A percentile compares a stretch with the other conserved stretches of the same genome.
These are phyloP conservation scores for Globisporangium spinosum DNA, from an alignment of 352 stramenopile genomes.

Conservation along the genomic window DNA sequence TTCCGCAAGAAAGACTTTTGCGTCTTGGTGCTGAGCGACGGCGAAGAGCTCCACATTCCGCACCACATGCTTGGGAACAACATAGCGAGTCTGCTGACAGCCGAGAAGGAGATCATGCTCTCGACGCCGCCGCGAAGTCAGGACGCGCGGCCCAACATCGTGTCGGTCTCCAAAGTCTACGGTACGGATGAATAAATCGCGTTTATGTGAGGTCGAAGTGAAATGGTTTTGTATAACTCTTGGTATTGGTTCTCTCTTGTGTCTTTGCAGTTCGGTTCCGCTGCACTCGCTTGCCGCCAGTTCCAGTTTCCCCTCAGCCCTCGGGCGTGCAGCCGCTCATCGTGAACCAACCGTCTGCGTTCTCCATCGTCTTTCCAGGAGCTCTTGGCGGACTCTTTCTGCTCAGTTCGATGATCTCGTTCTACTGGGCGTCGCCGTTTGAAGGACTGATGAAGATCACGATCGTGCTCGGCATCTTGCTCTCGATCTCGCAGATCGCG, in stretches of 20 bases:
- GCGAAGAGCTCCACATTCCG: conserved; percentile 66
- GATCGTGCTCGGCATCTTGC: conserved; percentile 70
- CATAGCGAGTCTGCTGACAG: conserved; percentile 31
- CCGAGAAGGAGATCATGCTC: conserved; percentile 51
- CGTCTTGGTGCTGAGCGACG: conserved; percentile 65
- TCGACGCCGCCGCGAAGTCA: conserved; percentile 48
- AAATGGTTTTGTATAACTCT: background rate
- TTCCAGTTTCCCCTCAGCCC: conserved; percentile 37
- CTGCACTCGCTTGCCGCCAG: conserved; percentile 34
- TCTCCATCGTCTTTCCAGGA: conserved; percentile 65
- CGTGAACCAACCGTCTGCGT: conserved; percentile 42
- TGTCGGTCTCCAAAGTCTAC: conserved; percentile 50
- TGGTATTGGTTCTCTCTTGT: background rate
- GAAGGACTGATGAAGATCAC: conserved; percentile 86
- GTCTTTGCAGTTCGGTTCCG: conserved; percentile 35
- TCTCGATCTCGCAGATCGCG: conserved; percentile 73
- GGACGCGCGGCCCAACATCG: conserved; percentile 46
- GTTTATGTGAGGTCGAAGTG: background rate
- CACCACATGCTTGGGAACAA: conserved; percentile 46
- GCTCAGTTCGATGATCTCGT: conserved; percentile 68
- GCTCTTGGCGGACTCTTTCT: conserved; percentile 69
- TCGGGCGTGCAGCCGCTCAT: conserved; percentile 37
- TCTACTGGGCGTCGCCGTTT: conserved; percentile 69
- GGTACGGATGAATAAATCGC: background rate
- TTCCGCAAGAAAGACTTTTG: conserved; percentile 61